Percentiles rank a stretch among this genome's conserved stretches.
These are phyloP conservation scores for Globisporangium apiculatum DNA, from an alignment of 352 stramenopile species.

Conservation along the genomic window DNA sequence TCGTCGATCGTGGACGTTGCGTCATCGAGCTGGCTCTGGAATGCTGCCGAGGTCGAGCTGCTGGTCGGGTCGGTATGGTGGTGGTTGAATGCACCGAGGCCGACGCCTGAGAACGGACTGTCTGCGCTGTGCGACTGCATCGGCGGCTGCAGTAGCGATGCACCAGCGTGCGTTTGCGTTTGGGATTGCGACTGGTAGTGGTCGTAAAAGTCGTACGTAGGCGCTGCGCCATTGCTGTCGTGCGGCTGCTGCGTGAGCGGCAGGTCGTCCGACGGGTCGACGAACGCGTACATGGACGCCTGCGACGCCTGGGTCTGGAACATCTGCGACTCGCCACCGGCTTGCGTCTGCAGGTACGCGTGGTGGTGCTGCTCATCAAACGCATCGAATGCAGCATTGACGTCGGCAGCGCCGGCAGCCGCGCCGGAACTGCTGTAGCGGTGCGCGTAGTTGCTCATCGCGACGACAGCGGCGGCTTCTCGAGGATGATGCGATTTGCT, in stretches of 20 bases:
- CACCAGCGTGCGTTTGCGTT: neutral
- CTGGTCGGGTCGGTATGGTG: neutral
- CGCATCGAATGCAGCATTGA: slow-evolving; percentile 23
- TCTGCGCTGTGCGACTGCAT: neutral
- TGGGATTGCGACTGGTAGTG: slow-evolving; percentile 29
- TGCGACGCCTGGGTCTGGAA: slow-evolving; percentile 46
- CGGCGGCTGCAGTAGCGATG: slow-evolving; percentile 3
- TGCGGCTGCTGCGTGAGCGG: slow-evolving; percentile 20
- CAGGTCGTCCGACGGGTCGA: slow-evolving; percentile 43
- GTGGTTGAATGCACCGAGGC: slow-evolving; percentile 12
- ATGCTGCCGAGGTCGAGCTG: slow-evolving; percentile 3
- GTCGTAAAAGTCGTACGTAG: slow-evolving; percentile 49
- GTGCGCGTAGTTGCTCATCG: neutral
- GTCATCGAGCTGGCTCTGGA: slow-evolving; percentile 34
- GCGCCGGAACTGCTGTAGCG: neutral
- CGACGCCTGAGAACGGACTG: slow-evolving; percentile 4
- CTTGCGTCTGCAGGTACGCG: slow-evolving; percentile 39
- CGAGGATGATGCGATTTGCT: neutral
- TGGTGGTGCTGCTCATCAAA: slow-evolving; percentile 32
- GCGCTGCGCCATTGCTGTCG: slow-evolving; percentile 9
- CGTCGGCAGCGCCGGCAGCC: neutral
- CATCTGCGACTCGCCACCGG: slow-evolving; percentile 14
- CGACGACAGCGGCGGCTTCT: too few species aligned
- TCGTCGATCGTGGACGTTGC: slow-evolving; percentile 26
- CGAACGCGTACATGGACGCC: slow-evolving; percentile 55